Percentiles rank a stretch among this genome's conserved stretches.
These are phyloP conservation scores for Calvatia gigantea DNA, from an alignment of 768 basidiomycete species.

Conservation along the genomic window DNA sequence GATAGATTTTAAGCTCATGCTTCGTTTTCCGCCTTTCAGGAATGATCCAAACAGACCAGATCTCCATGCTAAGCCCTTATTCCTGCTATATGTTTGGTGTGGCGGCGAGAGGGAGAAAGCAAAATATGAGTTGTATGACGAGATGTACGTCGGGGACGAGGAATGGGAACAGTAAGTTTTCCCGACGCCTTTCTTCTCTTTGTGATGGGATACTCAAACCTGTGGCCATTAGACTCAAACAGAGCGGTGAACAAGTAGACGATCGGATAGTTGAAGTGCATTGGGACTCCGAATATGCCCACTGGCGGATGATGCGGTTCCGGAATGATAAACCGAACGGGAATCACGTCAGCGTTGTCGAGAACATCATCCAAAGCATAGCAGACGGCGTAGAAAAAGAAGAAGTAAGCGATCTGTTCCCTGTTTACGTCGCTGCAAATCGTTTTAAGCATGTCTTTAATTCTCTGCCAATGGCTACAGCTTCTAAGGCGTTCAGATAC, in stretches of 20 bases:
- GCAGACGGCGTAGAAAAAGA: slow-evolving; percentile 92
- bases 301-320: slow-evolving; percentile 92
- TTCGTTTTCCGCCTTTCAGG: slow-evolving; percentile 80
- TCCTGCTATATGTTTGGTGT: slow-evolving; percentile 78
- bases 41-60: slow-evolving; percentile 63
- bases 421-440: not conserved
- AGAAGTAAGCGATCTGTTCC: slow-evolving; percentile 48
- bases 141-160: slow-evolving; percentile 78
- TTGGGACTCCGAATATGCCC: slow-evolving; percentile 67
- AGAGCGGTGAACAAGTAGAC: slow-evolving; percentile 81
- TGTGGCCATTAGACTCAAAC: slow-evolving; percentile 63
- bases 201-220: not conserved
- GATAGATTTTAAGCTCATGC: slow-evolving; percentile 92
- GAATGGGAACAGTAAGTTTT: slow-evolving; percentile 88
- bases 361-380: slow-evolving; percentile 88
- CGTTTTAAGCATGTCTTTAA: not conserved
- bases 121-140: slow-evolving; percentile 83
- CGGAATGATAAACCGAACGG: slow-evolving; percentile 92
- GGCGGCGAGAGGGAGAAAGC: slow-evolving; percentile 56
- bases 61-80: slow-evolving; percentile 80
- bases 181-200: not conserved
- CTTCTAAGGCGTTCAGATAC: slow-evolving; percentile 59
- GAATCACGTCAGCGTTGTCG: slow-evolving; percentile 81
- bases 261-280: slow-evolving; percentile 93
- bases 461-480: slow-evolving; percentile 33